Evolutionary conservation across 257 asterid species (phyloP), one percentile per base, ranked within the genome.

Genomic region (Jacaranda mimosifolia): DNA sequence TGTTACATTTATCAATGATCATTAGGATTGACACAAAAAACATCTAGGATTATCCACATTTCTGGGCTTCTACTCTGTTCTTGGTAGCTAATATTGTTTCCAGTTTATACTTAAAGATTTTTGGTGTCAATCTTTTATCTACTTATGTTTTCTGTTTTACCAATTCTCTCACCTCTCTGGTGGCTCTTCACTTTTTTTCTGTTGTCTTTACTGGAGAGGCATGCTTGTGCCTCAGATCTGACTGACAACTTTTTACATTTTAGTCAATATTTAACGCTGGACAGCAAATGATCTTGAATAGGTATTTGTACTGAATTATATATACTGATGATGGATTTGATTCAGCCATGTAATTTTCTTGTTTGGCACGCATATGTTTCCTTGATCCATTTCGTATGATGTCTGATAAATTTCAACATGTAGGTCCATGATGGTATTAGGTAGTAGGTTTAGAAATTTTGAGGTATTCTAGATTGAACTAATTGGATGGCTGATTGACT

Each of bases 361-460:
- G 83, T 70, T 60, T 79, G 70, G 64, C 86, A 77, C 82, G 87
- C 75, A 63, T 39, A 43, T 32, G 42, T 19, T 66, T 55, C 45
- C 76, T 36, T 39, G 17, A n/a, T 49, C 19, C 26, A 35, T 67
- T 43, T 14, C 32, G 17, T 42, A 18, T 45, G 21, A 72, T 17
- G 56, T 64, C 68, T 56, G 52, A 68, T 63, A 43, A 70, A 63
- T 70, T 64, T 49, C 62, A 49, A 21, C 80, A 76, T 60, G 55
- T 78, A 55, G 85, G 81, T 74, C n/a, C 32, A 7, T 14, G 52
- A 12, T 66, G 32, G 77, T 71, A 7, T 48, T 43, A 49, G 58
- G 84, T 81, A 89, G 77, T 79, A 57, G 87, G 80, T 67, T 68
- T 74, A 52, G 78, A 81, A 57, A 60, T 55, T 45, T 45, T 78